Conservation (phyloP, 2,329 filamentous ascomycete species). For the Nigrospora sphaerica region DNA sequence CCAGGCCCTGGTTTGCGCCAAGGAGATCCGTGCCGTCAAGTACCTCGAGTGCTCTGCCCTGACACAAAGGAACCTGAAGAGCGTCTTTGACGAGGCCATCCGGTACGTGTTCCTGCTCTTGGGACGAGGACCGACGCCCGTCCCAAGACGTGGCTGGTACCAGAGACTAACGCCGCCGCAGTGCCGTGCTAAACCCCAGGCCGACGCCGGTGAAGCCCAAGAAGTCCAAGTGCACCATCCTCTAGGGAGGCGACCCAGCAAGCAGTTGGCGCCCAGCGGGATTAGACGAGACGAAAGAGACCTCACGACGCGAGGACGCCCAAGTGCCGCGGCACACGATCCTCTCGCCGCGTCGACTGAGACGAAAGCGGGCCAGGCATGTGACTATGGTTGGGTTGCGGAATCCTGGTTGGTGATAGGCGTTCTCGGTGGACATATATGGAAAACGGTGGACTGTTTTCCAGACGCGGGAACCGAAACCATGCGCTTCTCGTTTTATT, state of each 20-base stretch:
- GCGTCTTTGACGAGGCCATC: constrained; percentile 97
- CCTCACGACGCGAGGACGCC: no score
- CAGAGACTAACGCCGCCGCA: constrained; percentile 23
- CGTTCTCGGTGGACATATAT: constrained; percentile 24
- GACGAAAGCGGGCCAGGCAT: constrained; percentile 12
- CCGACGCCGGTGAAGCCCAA: constrained; percentile 51
- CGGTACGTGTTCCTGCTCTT: constrained; percentile 52
- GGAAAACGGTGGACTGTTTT: constrained; percentile 16
- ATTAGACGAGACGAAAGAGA: no score
- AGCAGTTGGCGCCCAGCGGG: not conserved
- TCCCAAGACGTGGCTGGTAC: not conserved
- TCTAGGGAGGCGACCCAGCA: constrained; percentile 35
- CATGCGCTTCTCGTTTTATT: constrained; percentile 17
- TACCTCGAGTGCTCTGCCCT: constrained; percentile 97
- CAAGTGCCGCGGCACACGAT: no score
- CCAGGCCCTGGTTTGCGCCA: constrained; percentile 79
- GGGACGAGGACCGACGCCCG: no score
- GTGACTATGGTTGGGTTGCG: constrained; percentile 20
- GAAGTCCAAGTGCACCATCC: constrained; percentile 62
- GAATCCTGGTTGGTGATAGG: constrained; percentile 9
- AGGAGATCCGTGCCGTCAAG: constrained; percentile 93
- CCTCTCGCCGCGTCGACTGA: constrained; percentile 3
- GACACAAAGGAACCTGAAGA: constrained; percentile 95
- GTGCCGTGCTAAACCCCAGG: constrained; percentile 65
- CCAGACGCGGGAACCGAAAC: constrained; percentile 12